Evolutionary conservation across 176 grass and related monocot genomes (phyloP).

Genomic region (Rhynchospora tenuis): DNA sequence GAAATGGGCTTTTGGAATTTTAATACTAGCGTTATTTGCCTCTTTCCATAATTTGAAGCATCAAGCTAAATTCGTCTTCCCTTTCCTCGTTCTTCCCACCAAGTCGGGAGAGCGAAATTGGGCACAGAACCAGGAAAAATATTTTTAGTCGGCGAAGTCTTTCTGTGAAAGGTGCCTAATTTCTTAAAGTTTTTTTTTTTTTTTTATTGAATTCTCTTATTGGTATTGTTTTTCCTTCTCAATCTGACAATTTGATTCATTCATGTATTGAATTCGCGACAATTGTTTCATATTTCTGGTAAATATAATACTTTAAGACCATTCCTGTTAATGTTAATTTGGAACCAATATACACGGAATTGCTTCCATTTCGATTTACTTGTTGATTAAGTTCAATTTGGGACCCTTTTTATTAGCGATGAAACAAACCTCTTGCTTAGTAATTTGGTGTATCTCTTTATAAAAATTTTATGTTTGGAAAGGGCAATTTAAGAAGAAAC

Average conservation of each 20-base stretch:
- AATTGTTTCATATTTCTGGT: background rate
- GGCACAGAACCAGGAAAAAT: background rate
- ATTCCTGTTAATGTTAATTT: background rate
- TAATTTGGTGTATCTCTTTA: background rate
- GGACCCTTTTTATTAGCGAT: background rate
- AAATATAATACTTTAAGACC: background rate
- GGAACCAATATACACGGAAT: background rate
- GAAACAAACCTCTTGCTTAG: background rate
- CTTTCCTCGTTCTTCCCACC: background rate
- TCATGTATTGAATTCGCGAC: background rate
- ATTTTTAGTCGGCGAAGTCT: background rate
- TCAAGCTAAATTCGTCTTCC: background rate
- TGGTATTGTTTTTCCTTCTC: no score
- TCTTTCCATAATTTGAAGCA: background rate
- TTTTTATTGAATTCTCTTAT: background rate
- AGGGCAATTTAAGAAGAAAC: background rate
- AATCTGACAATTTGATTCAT: background rate
- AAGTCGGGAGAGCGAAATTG: slow-evolving; percentile 1
- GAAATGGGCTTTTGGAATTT: background rate
- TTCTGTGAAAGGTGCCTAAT: background rate
- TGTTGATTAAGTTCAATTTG: background rate
- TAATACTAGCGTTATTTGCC: background rate
- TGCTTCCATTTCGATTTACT: background rate
- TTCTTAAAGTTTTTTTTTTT: background rate
- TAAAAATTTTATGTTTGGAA: background rate